Conservation (phyloP, 441 rosid genomes). For the Aquilaria agallochum region DNA sequence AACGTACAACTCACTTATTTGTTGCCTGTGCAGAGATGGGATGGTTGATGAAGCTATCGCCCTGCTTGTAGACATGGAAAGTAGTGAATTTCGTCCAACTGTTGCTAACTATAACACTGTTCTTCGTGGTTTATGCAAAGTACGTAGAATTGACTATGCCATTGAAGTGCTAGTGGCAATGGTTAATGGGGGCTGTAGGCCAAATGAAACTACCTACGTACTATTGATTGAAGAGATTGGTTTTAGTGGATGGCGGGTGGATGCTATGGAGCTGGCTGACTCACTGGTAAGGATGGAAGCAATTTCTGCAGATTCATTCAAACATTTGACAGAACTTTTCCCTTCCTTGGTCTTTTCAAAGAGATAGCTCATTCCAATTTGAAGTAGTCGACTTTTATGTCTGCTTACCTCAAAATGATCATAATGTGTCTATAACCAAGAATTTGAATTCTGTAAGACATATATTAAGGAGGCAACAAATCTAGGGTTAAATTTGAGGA, state of each 20-base stretch:
- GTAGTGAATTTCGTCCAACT: conserved; percentile 41
- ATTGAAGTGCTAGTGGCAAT: conserved; percentile 57
- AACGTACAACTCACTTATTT: conserved; percentile 71
- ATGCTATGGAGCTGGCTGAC: conserved; percentile 70
- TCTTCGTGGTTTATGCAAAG: conserved; percentile 68
- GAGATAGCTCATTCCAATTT: conserved; percentile 23
- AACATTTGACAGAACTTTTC: conserved; percentile 58
- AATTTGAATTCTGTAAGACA: neutral
- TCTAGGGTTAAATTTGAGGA: neutral
- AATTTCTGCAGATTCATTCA: conserved; percentile 46
- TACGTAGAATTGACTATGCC: conserved; percentile 52
- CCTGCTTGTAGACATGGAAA: conserved; percentile 63
- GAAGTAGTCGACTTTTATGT: conserved; percentile 14
- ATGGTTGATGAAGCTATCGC: conserved; percentile 75
- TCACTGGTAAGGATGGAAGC: conserved; percentile 44
- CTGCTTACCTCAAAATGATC: neutral
- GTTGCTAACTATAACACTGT: conserved; percentile 66
- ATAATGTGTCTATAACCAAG: neutral
- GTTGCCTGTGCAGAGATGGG: conserved; percentile 82
- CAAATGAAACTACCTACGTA: conserved; percentile 68
- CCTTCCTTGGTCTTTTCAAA: conserved; percentile 42
- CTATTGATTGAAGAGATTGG: conserved; percentile 71
- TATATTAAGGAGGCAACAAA: neutral
- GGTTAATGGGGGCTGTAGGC: conserved; percentile 57
- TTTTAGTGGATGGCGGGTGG: conserved; percentile 56